Evolutionary conservation across 495 filamentous ascomycete species (phyloP), one percentile per base, ranked within the genome.

Genomic region (Evansstolkia leycettana): DNA sequence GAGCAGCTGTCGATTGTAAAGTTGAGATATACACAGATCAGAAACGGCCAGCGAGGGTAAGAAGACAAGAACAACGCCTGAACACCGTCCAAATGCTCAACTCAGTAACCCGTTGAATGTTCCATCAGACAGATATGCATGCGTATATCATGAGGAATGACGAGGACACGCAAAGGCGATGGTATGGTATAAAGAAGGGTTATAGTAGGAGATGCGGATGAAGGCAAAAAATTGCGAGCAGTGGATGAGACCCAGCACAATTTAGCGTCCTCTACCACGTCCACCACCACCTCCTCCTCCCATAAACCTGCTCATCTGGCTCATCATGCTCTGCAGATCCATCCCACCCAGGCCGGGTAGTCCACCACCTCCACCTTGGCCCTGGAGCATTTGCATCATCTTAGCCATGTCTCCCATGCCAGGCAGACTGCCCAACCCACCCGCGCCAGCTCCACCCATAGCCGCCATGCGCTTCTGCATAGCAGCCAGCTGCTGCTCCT

Each of bases 391-490:
- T 62, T 84, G 84, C 76, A 89, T 89, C 64, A 92, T 70, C 46
- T 76, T 78, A 24, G 70, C 71, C 75, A 92, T 83, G 45, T 85
- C 83, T 14, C 78, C 76, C 75, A 84, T 81, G 13, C 75, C 72
- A 10, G 46, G 45, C 51, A 55, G 51, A 23, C 58, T 61, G 8
- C 58, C 55, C 50, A 62, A 54, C 4, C 70, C 72, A 14, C 55
- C 57, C 6, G 63, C 61, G 30, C 69, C 74, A 14, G 58, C 60
- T 28, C 81, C 83, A 13, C 90, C 90, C 83, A 96, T 92, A 46
- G 82, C 83, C 46, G 84, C 80, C 67, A 98, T 68, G 11, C 86
- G 69, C 58, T 90, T 92, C 64, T 98, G 90, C 89, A 95, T 93
- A 14, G 90, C 92, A 0, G 89, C 92, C 67, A 96, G 73, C 67